Evolutionary conservation across 1,284 basidiomycete genomes (phyloP).

Genomic region (Rhizopogon hawkerae): DNA sequence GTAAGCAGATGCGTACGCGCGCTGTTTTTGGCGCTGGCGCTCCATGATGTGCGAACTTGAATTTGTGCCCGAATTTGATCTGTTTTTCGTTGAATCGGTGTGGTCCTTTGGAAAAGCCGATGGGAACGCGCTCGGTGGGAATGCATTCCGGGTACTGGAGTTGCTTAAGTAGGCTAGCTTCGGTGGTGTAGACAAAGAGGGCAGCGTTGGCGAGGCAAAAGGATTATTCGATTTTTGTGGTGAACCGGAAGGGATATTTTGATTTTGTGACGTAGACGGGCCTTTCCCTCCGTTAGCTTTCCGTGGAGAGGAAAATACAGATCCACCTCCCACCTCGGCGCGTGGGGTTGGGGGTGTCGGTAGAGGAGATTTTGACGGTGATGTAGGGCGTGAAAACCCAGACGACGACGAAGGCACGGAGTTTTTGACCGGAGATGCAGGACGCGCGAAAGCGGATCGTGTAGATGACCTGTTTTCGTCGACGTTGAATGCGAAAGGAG

Average conservation of each 20-base stretch:
- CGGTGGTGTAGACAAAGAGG: background rate
- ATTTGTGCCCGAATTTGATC: no score
- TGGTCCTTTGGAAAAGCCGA: background rate
- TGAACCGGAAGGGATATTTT: background rate
- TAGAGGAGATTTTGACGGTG: background rate
- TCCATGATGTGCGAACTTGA: slow-evolving; percentile 1
- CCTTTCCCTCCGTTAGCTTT: background rate
- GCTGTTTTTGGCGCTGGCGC: slow-evolving; percentile 1
- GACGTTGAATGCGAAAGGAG: background rate
- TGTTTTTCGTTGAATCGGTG: no score
- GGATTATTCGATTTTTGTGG: background rate
- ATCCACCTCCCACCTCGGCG: background rate
- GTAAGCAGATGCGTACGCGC: background rate
- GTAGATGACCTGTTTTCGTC: background rate
- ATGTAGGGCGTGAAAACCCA: background rate
- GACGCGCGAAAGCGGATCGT: background rate
- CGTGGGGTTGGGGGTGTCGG: background rate
- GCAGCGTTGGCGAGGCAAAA: background rate
- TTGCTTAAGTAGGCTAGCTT: background rate
- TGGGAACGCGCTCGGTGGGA: background rate
- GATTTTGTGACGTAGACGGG: background rate
- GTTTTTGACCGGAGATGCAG: background rate
- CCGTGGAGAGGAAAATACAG: background rate
- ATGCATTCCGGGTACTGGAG: background rate
- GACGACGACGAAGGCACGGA: background rate